Evolutionary conservation across 1,139 yeast genomes (phyloP).

Genomic region (Zhuliangozyma parablackwelliae): DNA sequence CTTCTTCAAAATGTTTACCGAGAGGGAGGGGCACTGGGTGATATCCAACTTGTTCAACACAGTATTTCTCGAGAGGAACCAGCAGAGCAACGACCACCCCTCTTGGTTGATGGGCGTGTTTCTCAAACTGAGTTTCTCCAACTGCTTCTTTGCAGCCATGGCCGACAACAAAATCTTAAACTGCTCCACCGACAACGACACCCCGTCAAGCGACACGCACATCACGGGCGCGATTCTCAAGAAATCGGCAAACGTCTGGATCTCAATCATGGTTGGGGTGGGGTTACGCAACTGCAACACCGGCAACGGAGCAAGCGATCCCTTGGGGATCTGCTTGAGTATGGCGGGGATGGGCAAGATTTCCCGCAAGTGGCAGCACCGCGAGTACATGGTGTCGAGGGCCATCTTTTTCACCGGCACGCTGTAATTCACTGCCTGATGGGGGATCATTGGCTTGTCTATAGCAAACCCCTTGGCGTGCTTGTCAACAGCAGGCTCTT

Average conservation of each 20-base stretch:
- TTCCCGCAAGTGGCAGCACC: slow-evolving; percentile 91
- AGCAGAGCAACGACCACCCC: slow-evolving; percentile 76
- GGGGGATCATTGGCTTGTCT: slow-evolving; percentile 62
- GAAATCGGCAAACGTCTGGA: slow-evolving; percentile 84
- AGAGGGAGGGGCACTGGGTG: slow-evolving; percentile 68
- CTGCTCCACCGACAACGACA: slow-evolving; percentile 77
- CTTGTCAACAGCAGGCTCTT: slow-evolving; percentile 14
- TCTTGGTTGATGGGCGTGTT: slow-evolving; percentile 68
- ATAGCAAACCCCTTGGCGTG: slow-evolving; percentile 42
- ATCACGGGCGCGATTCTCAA: slow-evolving; percentile 78
- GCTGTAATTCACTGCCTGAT: slow-evolving; percentile 60
- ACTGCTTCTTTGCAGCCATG: slow-evolving; percentile 48
- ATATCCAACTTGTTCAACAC: slow-evolving; percentile 67
- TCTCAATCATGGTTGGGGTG: slow-evolving; percentile 84
- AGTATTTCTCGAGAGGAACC: slow-evolving; percentile 57
- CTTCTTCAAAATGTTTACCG: slow-evolving; percentile 59
- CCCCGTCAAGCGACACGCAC: slow-evolving; percentile 78
- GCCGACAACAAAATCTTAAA: slow-evolving; percentile 63
- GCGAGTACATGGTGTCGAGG: slow-evolving; percentile 72
- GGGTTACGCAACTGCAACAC: slow-evolving; percentile 81
- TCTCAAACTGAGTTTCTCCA: slow-evolving; percentile 72
- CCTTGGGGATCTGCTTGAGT: slow-evolving; percentile 74
- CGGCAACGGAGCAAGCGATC: slow-evolving; percentile 69
- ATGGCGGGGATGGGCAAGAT: slow-evolving; percentile 92
- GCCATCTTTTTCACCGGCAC: slow-evolving; percentile 33